phyloP scores from a whole-genome alignment of 768 basidiomycete genomes.

The Pisolithus albus region DNA sequence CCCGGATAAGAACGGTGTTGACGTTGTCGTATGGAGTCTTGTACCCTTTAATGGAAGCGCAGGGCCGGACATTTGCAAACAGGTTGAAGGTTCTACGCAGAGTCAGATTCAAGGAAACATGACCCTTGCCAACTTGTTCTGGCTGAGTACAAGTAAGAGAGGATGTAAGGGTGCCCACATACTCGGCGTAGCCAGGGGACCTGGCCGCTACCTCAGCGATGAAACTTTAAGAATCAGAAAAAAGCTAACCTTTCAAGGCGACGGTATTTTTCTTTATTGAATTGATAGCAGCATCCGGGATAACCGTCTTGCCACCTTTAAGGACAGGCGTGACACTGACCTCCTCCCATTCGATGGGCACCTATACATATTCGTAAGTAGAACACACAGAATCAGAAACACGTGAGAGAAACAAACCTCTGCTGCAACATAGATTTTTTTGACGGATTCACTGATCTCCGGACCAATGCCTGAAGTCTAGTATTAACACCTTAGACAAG shows the following conservation, averaged over 20 bases:
- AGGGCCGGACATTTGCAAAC: slow-evolving; percentile 98
- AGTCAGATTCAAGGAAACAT: slow-evolving; percentile 96
- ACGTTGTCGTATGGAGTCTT: slow-evolving; percentile 99
- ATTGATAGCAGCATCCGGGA: slow-evolving; percentile 84
- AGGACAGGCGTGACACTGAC: slow-evolving; percentile 93
- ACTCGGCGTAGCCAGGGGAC: slow-evolving; percentile 97
- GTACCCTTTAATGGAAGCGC: slow-evolving; percentile 91
- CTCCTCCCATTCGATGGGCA: slow-evolving; percentile 99
- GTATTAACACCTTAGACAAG: slow-evolving; percentile 2
- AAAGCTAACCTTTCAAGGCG: slow-evolving; percentile 80
- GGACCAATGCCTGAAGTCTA: slow-evolving; percentile 82
- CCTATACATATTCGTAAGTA: slow-evolving; percentile 40
- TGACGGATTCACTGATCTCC: slow-evolving; percentile 95
- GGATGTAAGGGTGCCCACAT: slow-evolving; percentile 27
- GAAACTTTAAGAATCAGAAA: background rate
- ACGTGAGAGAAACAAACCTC: slow-evolving; percentile 40
- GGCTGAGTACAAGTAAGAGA: slow-evolving; percentile 10
- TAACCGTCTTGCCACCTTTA: slow-evolving; percentile 93
- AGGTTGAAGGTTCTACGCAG: slow-evolving; percentile 96
- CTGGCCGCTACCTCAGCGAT: slow-evolving; percentile 32
- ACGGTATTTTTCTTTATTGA: slow-evolving; percentile 97
- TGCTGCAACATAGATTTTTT: slow-evolving; percentile 86
- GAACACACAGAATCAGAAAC: slow-evolving; percentile 6
- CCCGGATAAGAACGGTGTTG: slow-evolving; percentile 95
- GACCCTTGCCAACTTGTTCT: slow-evolving; percentile 89